These are phyloP conservation scores for Aspergillus aculeatinus DNA, from an alignment of 2,329 filamentous ascomycete genomes.

Conservation along the genomic window DNA sequence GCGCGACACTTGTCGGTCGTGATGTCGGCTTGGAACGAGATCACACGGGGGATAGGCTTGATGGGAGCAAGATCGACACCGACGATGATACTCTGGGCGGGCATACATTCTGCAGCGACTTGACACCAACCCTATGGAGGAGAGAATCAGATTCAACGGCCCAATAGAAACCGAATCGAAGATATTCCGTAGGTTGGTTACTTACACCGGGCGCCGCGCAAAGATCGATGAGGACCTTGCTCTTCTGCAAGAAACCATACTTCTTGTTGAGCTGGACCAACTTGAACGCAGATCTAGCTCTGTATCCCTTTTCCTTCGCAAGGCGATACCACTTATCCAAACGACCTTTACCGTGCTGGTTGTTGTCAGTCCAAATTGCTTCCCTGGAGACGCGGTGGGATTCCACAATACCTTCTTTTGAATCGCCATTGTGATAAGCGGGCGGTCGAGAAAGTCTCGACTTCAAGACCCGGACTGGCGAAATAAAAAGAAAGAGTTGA, in stretches of 20 bases:
- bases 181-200: constrained; percentile 19
- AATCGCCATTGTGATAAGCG: constrained; percentile 70
- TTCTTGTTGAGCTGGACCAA: constrained; percentile 98
- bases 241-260: constrained; percentile 96
- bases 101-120: constrained; percentile 94
- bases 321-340: constrained; percentile 99
- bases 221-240: constrained; percentile 93
- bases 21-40: constrained; percentile 96
- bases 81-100: constrained; percentile 81
- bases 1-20: constrained; percentile 94
- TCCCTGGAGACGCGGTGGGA: constrained; percentile 6
- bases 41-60: constrained; percentile 90
- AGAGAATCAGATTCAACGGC: constrained; percentile 19
- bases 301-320: constrained; percentile 96
- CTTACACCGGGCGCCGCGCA: constrained; percentile 90
- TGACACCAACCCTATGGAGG: constrained; percentile 78
- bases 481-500: constrained; percentile 8
- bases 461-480: constrained; percentile 17
- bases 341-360: constrained; percentile 87
- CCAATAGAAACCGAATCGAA: constrained; percentile 4
- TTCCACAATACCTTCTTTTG: constrained; percentile 72
- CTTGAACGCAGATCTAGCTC: constrained; percentile 95
- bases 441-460: constrained; percentile 27
- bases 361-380: constrained; percentile 29
- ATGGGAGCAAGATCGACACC: constrained; percentile 94